Evolutionary conservation across 2,329 filamentous ascomycete species (phyloP).

Genomic region (Metarhizium brunneum): DNA sequence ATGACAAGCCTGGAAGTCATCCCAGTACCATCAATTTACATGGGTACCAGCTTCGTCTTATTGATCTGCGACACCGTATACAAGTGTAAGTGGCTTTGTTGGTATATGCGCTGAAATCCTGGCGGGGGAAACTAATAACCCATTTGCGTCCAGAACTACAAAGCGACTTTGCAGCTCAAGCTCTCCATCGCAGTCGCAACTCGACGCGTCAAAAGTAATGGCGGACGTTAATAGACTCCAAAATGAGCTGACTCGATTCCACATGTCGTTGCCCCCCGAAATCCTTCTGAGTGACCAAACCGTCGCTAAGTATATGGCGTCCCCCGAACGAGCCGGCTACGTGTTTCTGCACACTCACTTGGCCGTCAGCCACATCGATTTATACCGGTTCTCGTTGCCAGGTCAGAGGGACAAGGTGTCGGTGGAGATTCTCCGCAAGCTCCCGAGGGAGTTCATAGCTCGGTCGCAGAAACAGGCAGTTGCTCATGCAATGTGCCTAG

Average conservation of each 20-base stretch:
- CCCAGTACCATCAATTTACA: conserved; percentile 20
- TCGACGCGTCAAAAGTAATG: conserved; percentile 29
- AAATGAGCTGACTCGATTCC: conserved; percentile 25
- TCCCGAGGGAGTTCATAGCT: conserved; percentile 26
- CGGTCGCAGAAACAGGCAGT: conserved; percentile 30
- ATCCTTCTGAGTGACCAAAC: conserved; percentile 25
- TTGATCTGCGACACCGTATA: conserved; percentile 27
- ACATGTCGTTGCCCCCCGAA: conserved; percentile 23
- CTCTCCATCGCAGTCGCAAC: conserved; percentile 9
- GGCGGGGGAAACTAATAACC: background rate
- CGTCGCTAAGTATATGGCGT: conserved; percentile 20
- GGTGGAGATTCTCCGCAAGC: conserved; percentile 21
- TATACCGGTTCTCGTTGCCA: conserved; percentile 30
- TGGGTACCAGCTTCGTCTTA: conserved; percentile 25
- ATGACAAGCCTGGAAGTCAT: conserved; percentile 17
- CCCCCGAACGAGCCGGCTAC: conserved; percentile 23
- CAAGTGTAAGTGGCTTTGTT: conserved; percentile 18
- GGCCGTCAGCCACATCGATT: conserved; percentile 26
- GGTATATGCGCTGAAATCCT: background rate
- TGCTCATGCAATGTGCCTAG: conserved; percentile 26
- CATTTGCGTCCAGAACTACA: conserved; percentile 12
- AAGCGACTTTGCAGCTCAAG: conserved; percentile 15
- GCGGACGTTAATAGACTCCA: conserved; percentile 26
- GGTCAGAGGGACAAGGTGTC: conserved; percentile 23
- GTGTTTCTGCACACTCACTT: conserved; percentile 28